Evolutionary conservation across 768 basidiomycete genomes (phyloP).

Genomic region (Suillus weaverae): DNA sequence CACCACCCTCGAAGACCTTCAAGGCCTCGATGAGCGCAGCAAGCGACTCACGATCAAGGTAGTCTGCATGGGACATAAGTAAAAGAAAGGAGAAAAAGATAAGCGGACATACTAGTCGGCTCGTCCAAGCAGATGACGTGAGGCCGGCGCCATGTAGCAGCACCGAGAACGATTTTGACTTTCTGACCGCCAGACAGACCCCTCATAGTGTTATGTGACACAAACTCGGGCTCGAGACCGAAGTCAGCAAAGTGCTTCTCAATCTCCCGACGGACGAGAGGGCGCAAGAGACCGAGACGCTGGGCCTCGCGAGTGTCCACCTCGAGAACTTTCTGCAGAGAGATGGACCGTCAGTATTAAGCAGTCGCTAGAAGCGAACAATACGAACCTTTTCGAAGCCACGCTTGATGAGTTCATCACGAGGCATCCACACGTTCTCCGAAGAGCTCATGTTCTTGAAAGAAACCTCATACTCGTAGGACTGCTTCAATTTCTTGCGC

Average conservation of each 20-base stretch:
- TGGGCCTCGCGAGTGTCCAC: conserved; percentile 98
- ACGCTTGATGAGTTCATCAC: conserved; percentile 96
- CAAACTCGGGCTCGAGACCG: conserved; percentile 98
- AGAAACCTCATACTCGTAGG: conserved; percentile 97
- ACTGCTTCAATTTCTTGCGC: conserved; percentile 99
- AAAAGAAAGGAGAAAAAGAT: background rate
- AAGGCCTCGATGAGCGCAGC: conserved; percentile 98
- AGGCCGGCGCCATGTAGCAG: conserved; percentile 98
- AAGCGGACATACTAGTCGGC: conserved; percentile 71
- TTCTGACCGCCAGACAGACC: conserved; percentile 99
- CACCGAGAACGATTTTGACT: conserved; percentile 98
- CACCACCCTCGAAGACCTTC: conserved; percentile 98
- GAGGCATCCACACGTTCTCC: conserved; percentile 97
- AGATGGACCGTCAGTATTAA: background rate
- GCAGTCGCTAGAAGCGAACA: background rate
- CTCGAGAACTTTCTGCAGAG: conserved; percentile 84
- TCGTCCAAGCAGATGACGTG: conserved; percentile 97
- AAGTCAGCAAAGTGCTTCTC: conserved; percentile 99
- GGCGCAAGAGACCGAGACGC: conserved; percentile 90
- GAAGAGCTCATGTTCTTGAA: conserved; percentile 95
- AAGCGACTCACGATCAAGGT: conserved; percentile 98
- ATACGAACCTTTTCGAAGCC: conserved; percentile 86
- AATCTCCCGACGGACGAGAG: conserved; percentile 97
- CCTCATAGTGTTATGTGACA: conserved; percentile 98
- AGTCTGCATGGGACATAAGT: conserved; percentile 52